phyloP scores from a whole-genome alignment of 2,329 filamentous ascomycete genomes.

The Colletotrichum sp. region DNA sequence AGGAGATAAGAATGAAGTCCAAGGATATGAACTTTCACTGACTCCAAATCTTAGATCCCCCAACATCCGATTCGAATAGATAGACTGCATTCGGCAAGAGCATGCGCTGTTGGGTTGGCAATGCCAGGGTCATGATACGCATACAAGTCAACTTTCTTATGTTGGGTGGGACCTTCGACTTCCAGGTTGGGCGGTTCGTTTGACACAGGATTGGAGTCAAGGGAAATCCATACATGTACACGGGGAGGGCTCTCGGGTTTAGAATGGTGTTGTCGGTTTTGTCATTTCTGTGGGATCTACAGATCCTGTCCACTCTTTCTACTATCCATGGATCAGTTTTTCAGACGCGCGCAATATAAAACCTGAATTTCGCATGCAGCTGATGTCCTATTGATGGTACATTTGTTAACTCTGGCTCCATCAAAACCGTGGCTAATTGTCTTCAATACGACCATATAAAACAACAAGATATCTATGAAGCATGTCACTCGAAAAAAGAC shows the following conservation, averaged over 20 bases:
- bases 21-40: neutral
- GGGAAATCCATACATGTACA: neutral
- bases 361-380: neutral
- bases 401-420: neutral
- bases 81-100: neutral
- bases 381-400: neutral
- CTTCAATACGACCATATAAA: too few relatives aligned
- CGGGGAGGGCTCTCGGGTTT: neutral
- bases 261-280: neutral
- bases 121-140: neutral
- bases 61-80: neutral
- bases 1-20: neutral
- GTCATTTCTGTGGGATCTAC: neutral
- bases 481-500: too few relatives aligned
- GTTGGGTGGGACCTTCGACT: neutral
- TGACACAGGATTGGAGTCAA: neutral
- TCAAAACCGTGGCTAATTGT: neutral
- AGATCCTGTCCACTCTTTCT: accelerated
- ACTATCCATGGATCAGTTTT: neutral
- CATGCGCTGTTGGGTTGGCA: neutral
- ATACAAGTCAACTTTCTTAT: neutral
- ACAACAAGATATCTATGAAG: too few relatives aligned
- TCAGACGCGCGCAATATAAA: accelerated
- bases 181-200: neutral
- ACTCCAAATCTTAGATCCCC: neutral